Evolutionary conservation across 345 rosid genomes (phyloP), one percentile per base, ranked within the genome.

Genomic region (Balakata baccata): DNA sequence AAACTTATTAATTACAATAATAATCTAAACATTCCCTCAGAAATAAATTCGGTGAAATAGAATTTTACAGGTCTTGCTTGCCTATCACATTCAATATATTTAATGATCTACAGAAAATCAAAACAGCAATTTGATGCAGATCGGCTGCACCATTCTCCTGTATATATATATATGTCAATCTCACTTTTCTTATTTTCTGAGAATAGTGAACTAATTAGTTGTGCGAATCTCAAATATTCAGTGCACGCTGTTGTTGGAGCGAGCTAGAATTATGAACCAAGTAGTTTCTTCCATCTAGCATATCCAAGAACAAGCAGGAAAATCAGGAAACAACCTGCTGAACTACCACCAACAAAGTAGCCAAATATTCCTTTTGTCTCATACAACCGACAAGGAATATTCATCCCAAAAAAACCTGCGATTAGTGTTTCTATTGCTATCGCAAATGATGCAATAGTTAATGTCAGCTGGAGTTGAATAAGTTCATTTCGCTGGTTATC

Each of bases 261-360:
- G 7, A n/a, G 41, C 45, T 25, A 41, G 7, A 53, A 9, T 69
- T 43, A 92, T 14, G 93, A 79, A 66, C 95, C 97, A 25, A 90
- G 91, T 68, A 94, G 85, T 84, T 90, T 94, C 90, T 92, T 92
- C 98, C 97, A 87, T 79, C 97, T 86, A 25, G 95, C 98, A 83
- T 92, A 92, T 50, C 97, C 98, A 16, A 94, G 84, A 54, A 89
- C 73, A 56, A 92, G 86, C 76, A 92, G 47, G 84, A 90, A 94
- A 69, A 94, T 69, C 77, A 89, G 64, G 52, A 94, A 45, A 73
- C 89, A 84, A 58, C 71, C 76, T 2, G 85, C 85, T 16, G 87
- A 73, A 18, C 77, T 37, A 68, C 78, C 77, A 74, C 92, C 90
- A 61, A 90, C 93, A 64, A 94, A 78, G 71, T 74, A 68, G 17